Conservation (phyloP, 345 rosid genomes). For the Eucalyptus sp. region DNA sequence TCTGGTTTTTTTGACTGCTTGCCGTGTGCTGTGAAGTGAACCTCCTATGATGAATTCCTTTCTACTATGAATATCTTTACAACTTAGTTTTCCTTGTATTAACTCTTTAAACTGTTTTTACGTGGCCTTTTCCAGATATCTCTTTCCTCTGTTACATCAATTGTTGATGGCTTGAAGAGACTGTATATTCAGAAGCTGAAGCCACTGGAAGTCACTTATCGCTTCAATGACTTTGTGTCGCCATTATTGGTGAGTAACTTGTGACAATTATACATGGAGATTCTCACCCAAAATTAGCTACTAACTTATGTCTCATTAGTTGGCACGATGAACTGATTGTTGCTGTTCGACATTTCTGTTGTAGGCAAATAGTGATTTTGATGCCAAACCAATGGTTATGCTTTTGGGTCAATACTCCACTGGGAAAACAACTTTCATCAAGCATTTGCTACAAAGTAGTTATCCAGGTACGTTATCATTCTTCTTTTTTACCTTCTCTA, state of each 20-base stretch:
- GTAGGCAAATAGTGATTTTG: conserved; percentile 86
- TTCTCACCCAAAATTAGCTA: background rate
- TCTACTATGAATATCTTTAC: background rate
- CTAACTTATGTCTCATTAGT: background rate
- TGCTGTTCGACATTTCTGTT: background rate
- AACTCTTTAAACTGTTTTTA: background rate
- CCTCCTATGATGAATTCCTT: background rate
- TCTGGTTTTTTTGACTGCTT: background rate
- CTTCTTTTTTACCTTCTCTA: background rate
- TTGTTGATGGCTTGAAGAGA: conserved; percentile 84
- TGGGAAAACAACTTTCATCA: conserved; percentile 95
- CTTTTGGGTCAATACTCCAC: conserved; percentile 97
- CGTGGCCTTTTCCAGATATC: conserved; percentile 33
- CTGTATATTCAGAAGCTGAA: conserved; percentile 82
- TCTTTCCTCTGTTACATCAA: conserved; percentile 79
- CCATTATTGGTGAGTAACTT: conserved; percentile 57
- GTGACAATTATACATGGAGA: background rate
- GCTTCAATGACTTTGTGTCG: conserved; percentile 88
- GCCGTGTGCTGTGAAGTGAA: background rate
- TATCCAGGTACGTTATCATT: conserved; percentile 60
- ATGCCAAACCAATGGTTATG: conserved; percentile 98
- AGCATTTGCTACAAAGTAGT: conserved; percentile 71
- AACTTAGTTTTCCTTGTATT: background rate
- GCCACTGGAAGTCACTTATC: conserved; percentile 84
- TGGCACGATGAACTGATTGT: background rate